These are phyloP conservation scores for Ophiosphaerella narmari DNA, from an alignment of 2,329 filamentous ascomycete genomes.

Conservation along the genomic window DNA sequence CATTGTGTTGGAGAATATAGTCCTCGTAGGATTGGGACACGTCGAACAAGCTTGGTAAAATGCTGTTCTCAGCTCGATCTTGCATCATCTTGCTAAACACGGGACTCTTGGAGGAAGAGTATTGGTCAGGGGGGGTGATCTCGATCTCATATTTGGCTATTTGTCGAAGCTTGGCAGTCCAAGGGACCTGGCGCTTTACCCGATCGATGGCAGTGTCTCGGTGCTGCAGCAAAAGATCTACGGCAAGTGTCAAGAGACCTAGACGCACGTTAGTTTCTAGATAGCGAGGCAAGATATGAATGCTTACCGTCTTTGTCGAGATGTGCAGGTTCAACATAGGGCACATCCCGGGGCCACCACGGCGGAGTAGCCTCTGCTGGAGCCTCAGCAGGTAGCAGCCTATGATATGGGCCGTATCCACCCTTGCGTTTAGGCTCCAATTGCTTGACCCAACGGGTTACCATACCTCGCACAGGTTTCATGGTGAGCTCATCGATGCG, in stretches of 20 bases:
- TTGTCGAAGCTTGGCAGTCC: conserved; percentile 30
- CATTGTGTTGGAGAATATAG: conserved; percentile 27
- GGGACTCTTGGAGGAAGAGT: conserved; percentile 32
- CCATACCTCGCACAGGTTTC: conserved; percentile 37
- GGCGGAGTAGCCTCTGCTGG: conserved; percentile 21
- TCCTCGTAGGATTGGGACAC: conserved; percentile 36
- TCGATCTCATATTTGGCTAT: conserved; percentile 26
- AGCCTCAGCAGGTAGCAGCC: conserved; percentile 16
- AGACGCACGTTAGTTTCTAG: conserved; percentile 6
- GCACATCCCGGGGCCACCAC: conserved; percentile 38
- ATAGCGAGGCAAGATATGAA: no score
- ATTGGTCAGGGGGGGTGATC: conserved; percentile 25
- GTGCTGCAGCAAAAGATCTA: conserved; percentile 38
- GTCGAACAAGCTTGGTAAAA: conserved; percentile 36
- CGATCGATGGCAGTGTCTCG: conserved; percentile 22
- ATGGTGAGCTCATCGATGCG: conserved; percentile 39
- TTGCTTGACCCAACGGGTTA: conserved; percentile 39
- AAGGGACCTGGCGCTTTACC: conserved; percentile 27
- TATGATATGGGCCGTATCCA: conserved; percentile 32
- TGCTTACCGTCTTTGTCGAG: conserved; percentile 31
- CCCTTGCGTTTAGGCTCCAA: conserved; percentile 32
- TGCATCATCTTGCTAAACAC: conserved; percentile 33
- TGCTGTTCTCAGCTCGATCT: conserved; percentile 25
- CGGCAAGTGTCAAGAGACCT: conserved; percentile 34
- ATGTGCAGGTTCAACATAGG: conserved; percentile 41